Percentiles rank a stretch among this genome's conserved stretches.
Conservation (phyloP, 73 alveolate species). For the Stentor coeruleus region DNA sequence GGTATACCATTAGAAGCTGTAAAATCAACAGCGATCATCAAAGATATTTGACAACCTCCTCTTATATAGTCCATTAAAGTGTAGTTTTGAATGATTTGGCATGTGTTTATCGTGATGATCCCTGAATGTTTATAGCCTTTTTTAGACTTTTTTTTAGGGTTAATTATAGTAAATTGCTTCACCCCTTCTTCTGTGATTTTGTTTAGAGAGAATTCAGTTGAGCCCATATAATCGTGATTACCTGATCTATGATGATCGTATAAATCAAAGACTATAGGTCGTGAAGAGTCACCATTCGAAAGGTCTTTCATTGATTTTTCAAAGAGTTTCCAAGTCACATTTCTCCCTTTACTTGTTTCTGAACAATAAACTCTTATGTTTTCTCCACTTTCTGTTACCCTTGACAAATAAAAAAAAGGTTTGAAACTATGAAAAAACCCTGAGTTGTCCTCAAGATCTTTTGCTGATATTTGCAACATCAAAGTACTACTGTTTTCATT, state of each 20-base stretch:
- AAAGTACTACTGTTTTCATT: slow-evolving; percentile 1
- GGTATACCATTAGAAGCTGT: slow-evolving; percentile 77
- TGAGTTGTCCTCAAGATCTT: neutral
- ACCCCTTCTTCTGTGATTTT: slow-evolving; percentile 28
- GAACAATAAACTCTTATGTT: slow-evolving; percentile 34
- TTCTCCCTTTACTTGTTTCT: slow-evolving; percentile 31
- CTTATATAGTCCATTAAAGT: slow-evolving; percentile 87
- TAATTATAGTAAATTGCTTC: neutral
- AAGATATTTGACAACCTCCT: slow-evolving; percentile 78
- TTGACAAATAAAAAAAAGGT: neutral
- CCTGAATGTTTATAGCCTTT: slow-evolving; percentile 25
- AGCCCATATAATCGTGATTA: slow-evolving; percentile 45
- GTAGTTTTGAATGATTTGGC: slow-evolving; percentile 37
- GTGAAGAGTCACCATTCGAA: slow-evolving; percentile 68
- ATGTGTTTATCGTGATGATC: slow-evolving; percentile 26
- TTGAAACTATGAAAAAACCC: neutral
- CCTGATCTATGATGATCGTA: slow-evolving; percentile 57
- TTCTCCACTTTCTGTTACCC: slow-evolving; percentile 2
- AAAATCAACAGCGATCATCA: slow-evolving; percentile 90
- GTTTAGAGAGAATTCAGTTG: slow-evolving; percentile 39
- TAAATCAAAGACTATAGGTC: slow-evolving; percentile 52
- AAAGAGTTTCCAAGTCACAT: slow-evolving; percentile 46
- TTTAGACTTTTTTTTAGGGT: neutral
- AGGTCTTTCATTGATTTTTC: slow-evolving; percentile 50
- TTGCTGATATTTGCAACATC: neutral